A percentile compares a stretch with the other conserved stretches of the same genome.
Evolutionary conservation across 257 asterid genomes (phyloP).

Genomic region (Solanum lycopersicoides): DNA sequence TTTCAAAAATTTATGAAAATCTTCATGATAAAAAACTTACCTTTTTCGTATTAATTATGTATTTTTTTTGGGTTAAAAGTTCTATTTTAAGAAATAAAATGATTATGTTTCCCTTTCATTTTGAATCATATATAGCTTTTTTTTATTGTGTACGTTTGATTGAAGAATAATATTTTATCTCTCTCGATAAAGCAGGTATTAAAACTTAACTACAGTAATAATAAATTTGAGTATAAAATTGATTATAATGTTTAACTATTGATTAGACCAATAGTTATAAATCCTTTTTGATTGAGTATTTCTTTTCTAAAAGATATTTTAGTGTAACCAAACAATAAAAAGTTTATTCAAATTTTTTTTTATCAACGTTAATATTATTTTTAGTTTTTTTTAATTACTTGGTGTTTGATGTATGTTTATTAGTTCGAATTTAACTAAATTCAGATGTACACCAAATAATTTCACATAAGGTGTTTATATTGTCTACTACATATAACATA

Average conservation of each 20-base stretch:
- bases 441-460: no score
- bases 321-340: neutral
- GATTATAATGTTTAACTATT: neutral
- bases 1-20: neutral
- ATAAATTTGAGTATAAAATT: neutral
- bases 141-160: neutral
- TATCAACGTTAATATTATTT: no score
- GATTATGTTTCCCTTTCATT: neutral
- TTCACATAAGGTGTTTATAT: neutral
- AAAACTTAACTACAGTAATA: neutral
- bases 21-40: neutral
- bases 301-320: neutral
- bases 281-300: neutral
- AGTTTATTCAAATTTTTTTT: no score
- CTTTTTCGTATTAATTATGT: neutral
- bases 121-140: neutral
- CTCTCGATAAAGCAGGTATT: neutral
- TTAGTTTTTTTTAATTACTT: no score
- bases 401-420: no score
- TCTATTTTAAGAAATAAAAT: neutral
- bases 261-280: neutral
- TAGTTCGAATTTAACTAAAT: no score
- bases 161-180: neutral
- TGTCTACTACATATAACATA: no score
- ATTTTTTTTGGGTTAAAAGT: neutral